These are phyloP conservation scores for Magnolia changhungtana DNA, from an alignment of 164 flowering plant species.

Conservation along the genomic window DNA sequence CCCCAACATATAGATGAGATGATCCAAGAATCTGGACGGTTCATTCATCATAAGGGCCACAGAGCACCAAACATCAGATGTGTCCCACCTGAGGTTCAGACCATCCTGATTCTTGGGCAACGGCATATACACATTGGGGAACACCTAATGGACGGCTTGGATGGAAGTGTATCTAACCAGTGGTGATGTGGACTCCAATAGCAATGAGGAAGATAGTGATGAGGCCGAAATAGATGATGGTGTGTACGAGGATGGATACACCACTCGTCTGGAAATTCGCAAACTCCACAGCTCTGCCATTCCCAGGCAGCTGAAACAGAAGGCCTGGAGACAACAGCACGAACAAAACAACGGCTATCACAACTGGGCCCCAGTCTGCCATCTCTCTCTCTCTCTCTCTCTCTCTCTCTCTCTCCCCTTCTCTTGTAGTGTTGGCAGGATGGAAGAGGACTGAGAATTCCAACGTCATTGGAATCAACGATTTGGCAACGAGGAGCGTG, in stretches of 20 bases:
- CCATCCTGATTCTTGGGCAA: no score
- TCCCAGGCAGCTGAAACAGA: slow-evolving; percentile 56
- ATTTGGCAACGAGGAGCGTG: no score
- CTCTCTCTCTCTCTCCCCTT: neutral
- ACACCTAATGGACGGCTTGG: no score
- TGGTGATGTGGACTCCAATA: slow-evolving; percentile 36
- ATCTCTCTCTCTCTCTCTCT: slow-evolving; percentile 7
- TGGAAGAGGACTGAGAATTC: neutral
- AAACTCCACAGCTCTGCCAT: slow-evolving; percentile 40
- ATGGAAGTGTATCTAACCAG: slow-evolving; percentile 18
- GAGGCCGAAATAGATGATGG: slow-evolving; percentile 52
- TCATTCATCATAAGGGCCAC: no score
- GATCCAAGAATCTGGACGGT: no score
- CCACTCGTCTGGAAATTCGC: slow-evolving; percentile 56
- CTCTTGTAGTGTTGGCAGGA: neutral
- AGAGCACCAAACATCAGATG: no score
- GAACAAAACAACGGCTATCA: slow-evolving; percentile 55
- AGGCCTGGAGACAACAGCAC: slow-evolving; percentile 55
- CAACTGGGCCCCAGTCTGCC: slow-evolving; percentile 69
- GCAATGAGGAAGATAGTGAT: slow-evolving; percentile 33
- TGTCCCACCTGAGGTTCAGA: no score
- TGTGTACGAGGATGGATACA: slow-evolving; percentile 46
- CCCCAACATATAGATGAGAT: no score
- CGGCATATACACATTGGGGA: no score
- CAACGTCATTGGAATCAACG: neutral